Evolutionary conservation across 2,329 filamentous ascomycete species (phyloP), one percentile per base, ranked within the genome.

Genomic region (Fonsecaea pedrosoi): DNA sequence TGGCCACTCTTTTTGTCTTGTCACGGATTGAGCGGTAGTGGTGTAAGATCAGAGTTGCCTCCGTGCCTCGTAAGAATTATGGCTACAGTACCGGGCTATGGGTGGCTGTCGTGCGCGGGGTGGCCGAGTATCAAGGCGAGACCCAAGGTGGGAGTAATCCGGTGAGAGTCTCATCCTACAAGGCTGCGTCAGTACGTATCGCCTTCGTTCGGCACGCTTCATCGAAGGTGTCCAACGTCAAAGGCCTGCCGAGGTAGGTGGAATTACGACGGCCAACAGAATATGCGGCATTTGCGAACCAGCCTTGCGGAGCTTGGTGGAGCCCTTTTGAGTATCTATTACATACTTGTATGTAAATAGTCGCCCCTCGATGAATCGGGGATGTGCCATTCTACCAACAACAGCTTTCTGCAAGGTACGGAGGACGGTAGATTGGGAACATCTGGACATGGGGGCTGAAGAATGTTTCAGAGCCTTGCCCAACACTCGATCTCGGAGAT

Each of bases 261-360:
- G 45, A 10, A 35, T 21, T 37, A 21, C 18, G 12, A 15, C 15
- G 21, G 30, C 57, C 25, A 38, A 32, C 57, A 35, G 40, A 35
- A 30, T 13, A 34, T 40, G 25, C 32, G 45, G 57, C 25, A 48
- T 50, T 60, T 60, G 38, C 7, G 34, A 30, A 37, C 25, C 25
- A 60, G 57, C 57, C 57, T 60, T 60, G 57, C 57, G 40, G 38
- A 21, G 57, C 38, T 25, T 25, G 18, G 45, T 45, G 21, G 57
- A 34, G 13, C 15, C 40, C 1, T n/a, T n/a, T 42, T 25, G 15
- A 42, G 40, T 10, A n/a, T 42, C 15, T n/a, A 42, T n/a, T 5
- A 42, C 25, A 25, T 25, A 25, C 25, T 25, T 25, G 25, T 2
- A 25, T 25, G 25, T 25, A 25, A 25, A 25, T 25, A 25, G 25